These are phyloP conservation scores for Elaeis oleifera DNA, from an alignment of 202 grass and related monocot genomes.

Conservation along the genomic window DNA sequence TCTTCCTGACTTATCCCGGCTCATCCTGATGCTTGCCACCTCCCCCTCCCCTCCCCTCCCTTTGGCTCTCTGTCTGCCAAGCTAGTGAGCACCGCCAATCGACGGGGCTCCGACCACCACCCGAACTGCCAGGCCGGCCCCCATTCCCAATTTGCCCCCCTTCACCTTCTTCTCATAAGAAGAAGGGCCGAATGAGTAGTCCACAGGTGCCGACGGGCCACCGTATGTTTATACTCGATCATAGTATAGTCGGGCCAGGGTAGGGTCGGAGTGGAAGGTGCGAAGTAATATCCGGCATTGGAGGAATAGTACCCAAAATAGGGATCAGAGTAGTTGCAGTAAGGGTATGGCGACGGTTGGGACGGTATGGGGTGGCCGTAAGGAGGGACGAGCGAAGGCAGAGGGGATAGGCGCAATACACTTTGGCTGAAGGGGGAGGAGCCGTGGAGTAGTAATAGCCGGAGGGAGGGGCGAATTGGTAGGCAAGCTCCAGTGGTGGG, in stretches of 20 bases:
- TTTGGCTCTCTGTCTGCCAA: no score
- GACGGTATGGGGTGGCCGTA: constrained; percentile 3
- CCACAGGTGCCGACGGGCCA: neutral
- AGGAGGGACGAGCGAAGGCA: constrained; percentile 1
- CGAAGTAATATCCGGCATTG: neutral
- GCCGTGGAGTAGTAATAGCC: constrained; percentile 8
- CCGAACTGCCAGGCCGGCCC: neutral
- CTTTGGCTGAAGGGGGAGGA: constrained; percentile 3
- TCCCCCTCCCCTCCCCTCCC: no score
- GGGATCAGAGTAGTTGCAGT: constrained; percentile 8
- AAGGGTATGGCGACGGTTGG: neutral
- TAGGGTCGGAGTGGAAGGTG: neutral
- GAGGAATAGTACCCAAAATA: constrained; percentile 9
- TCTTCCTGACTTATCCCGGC: no score
- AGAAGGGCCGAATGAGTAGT: constrained; percentile 4
- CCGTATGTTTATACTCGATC: neutral
- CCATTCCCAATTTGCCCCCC: constrained; percentile 1
- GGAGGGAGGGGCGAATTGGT: neutral
- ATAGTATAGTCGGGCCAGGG: neutral
- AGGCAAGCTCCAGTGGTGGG: neutral
- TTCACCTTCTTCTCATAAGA: neutral
- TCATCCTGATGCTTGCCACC: no score
- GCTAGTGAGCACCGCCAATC: no score
- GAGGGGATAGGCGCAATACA: neutral
- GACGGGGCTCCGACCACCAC: neutral